Base-by-base conservation (phyloP, 1,284 basidiomycete genomes). In the Stygiomarasmius scandens region DNA sequence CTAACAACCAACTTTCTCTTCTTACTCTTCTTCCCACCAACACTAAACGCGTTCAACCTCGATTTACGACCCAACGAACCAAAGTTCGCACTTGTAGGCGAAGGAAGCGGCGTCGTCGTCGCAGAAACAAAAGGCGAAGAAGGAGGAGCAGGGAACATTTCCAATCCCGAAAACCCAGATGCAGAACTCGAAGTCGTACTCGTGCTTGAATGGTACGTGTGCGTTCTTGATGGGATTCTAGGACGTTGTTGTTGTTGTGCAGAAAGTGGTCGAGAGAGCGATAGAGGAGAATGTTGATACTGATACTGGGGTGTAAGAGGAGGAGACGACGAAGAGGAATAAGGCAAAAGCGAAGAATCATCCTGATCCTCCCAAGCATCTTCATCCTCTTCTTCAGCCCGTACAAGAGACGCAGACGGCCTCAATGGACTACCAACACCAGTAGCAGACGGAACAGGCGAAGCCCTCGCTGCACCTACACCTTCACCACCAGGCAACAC, bases 1-100 rank as follows among this genome's bases (percentile, higher is more conserved):
- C 65, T 71, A 27, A 74, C 68, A 27, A 74, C 67, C 19, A 74
- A 60, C 53, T 67, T 70, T 32, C 68, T 61, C 59, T 72, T 73
- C 38, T 59, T 59, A 16, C 38, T 19, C 38, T 41, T 41, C 38
- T 12, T 41, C 11, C 38, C 38, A 16, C 38, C 38, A 41, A 41
- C 38, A 16, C 16, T 41, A 19, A 41, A 41, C 14, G 20, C 48
- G 19, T 24, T 49, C 47, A 56, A 52, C 11, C 50, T 20, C 2
- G 55, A 52, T 6, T 34, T 48, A 3, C 46, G 8, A 2, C 49
- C 16, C 48, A 29, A 29, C 45, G 45, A 47, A 47, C 20, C 45
- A 23, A n/a, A n/a, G 22, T 44, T 44, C 16, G 5, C 43, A 8
- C 43, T n/a, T 5, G 44, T 19, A 46, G 44, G 23, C 2, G 44